Conservation (phyloP, 768 basidiomycete species). For the Mycena vulgaris region DNA sequence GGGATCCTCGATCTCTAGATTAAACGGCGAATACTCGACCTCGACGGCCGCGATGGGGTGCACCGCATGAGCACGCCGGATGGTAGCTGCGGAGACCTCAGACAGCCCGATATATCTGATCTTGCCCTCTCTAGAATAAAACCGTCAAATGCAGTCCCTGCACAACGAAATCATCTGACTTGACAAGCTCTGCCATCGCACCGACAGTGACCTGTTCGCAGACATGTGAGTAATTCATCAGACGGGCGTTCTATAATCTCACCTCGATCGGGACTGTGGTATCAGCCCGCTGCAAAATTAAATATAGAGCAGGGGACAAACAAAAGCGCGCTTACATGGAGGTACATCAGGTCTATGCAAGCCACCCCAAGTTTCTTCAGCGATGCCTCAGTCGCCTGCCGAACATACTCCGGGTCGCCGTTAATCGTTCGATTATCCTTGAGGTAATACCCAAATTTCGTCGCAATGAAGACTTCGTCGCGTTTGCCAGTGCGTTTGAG, state of each 20-base stretch:
- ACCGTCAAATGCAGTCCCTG: background rate
- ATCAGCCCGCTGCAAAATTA: constrained; percentile 30
- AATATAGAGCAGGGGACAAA: constrained; percentile 13
- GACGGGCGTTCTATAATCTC: background rate
- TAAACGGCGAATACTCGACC: constrained; percentile 45
- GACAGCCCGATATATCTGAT: constrained; percentile 49
- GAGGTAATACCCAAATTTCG: constrained; percentile 56
- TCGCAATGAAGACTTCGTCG: constrained; percentile 61
- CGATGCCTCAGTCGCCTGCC: constrained; percentile 44
- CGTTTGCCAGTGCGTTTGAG: constrained; percentile 28
- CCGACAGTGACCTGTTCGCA: background rate
- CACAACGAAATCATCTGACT: background rate
- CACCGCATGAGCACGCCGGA: constrained; percentile 43
- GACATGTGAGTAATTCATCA: background rate
- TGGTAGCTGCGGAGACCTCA: constrained; percentile 42
- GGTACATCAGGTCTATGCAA: constrained; percentile 48
- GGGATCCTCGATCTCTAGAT: constrained; percentile 29
- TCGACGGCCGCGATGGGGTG: constrained; percentile 42
- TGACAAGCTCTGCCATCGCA: constrained; percentile 7
- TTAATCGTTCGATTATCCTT: constrained; percentile 40
- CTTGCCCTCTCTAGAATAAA: constrained; percentile 31
- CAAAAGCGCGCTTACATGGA: constrained; percentile 38
- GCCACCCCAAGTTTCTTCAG: constrained; percentile 46
- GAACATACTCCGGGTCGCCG: constrained; percentile 50
- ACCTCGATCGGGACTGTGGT: constrained; percentile 44